Conservation (phyloP, 2,329 filamentous ascomycete species). For the Talaromyces rugulosus region DNA sequence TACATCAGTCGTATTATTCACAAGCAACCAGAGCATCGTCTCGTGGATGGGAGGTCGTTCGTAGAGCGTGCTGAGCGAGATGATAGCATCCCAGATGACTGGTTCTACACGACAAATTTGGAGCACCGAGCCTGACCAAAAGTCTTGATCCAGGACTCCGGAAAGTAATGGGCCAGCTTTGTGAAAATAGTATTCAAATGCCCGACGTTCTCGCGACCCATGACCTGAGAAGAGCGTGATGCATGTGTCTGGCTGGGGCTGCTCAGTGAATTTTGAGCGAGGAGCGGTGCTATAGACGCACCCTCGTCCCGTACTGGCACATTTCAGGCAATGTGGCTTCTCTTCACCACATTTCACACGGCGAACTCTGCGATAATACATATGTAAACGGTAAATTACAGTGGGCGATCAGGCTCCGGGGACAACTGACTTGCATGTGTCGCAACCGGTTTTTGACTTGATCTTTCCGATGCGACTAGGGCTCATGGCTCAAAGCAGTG, state of each 20-base stretch:
- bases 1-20: not conserved
- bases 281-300: constrained; percentile 26
- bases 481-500: not conserved
- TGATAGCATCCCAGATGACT: constrained; percentile 37
- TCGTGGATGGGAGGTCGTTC: constrained; percentile 18
- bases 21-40: not conserved
- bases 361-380: constrained; percentile 19
- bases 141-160: constrained; percentile 30
- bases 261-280: not conserved
- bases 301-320: constrained; percentile 25
- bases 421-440: constrained; percentile 20
- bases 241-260: constrained; percentile 5
- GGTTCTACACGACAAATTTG: constrained; percentile 32
- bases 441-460: constrained; percentile 20
- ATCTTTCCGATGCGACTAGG: not conserved
- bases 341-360: constrained; percentile 33
- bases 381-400: not conserved
- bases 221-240: constrained; percentile 21
- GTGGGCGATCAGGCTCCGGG: not conserved
- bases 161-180: constrained; percentile 26
- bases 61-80: constrained; percentile 33
- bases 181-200: constrained; percentile 36
- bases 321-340: constrained; percentile 29
- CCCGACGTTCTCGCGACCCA: constrained; percentile 30
- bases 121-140: constrained; percentile 33